Conservation (phyloP, 2,329 filamentous ascomycete species). For the Akanthomyces muscarius region DNA sequence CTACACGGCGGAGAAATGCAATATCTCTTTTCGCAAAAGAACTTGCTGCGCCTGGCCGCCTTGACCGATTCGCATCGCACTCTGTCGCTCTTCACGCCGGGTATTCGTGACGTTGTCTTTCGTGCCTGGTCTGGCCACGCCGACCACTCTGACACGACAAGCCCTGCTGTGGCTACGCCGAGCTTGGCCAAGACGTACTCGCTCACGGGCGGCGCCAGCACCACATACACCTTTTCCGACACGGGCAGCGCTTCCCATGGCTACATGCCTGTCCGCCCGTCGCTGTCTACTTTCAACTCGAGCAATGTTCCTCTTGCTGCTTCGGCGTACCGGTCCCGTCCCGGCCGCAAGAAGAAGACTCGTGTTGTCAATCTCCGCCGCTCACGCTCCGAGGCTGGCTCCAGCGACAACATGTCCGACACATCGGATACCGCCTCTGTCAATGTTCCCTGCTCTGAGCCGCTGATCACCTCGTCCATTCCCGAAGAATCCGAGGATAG, state of each 20-base stretch:
- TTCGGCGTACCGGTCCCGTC: constrained; percentile 57
- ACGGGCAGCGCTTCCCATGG: constrained; percentile 60
- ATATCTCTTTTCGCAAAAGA: constrained; percentile 93
- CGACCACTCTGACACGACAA: constrained; percentile 62
- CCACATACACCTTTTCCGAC: constrained; percentile 72
- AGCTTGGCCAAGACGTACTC: constrained; percentile 62
- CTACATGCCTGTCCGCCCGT: constrained; percentile 64
- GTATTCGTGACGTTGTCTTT: constrained; percentile 86
- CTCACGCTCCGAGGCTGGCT: constrained; percentile 51
- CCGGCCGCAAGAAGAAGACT: constrained; percentile 74
- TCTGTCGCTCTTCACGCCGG: constrained; percentile 83
- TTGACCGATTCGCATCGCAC: constrained; percentile 87
- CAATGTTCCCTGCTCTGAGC: constrained; percentile 58
- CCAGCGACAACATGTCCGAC: constrained; percentile 45
- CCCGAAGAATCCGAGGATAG: constrained; percentile 58
- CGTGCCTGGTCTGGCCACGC: constrained; percentile 82
- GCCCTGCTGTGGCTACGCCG: constrained; percentile 44
- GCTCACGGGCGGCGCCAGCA: constrained; percentile 52
- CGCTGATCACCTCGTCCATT: constrained; percentile 52
- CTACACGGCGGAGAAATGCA: constrained; percentile 80
- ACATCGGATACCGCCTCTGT: constrained; percentile 53
- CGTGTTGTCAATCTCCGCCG: constrained; percentile 77
- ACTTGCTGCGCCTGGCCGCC: constrained; percentile 75
- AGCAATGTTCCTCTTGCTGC: constrained; percentile 60
- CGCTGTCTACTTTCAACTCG: constrained; percentile 59